Base-by-base conservation (phyloP, 179 eudicot species). In the Camellia oleifera region DNA sequence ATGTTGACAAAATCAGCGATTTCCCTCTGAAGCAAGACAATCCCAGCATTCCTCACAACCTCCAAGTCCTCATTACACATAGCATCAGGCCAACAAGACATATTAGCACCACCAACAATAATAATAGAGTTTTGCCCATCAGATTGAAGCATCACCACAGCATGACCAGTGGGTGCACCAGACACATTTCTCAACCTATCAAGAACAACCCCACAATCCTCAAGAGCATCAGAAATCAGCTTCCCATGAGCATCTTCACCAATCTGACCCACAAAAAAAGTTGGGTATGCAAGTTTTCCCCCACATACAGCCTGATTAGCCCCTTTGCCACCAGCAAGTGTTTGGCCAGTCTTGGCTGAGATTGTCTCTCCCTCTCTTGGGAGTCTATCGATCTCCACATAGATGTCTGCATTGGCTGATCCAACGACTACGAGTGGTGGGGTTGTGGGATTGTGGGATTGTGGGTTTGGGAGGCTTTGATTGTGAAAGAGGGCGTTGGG, bases 291-390 rank as follows among this genome's bases (percentile, higher is more conserved):
- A 26, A 95, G 87, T 75, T 87, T 91, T 14, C 90, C 89, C 12
- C 93, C 94, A 54, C 97, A 95, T 7, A 90, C 97, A 0, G 98
- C 98, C 71, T 95, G 98, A 67, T 95, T 95, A 9, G 98, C 98
- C 7, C 98, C 98, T 82, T 95, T 95, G 8, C 98, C 98, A 10
- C 98, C 98, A 3, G 98, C 94, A 2, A 95, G 86, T 42, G 97
- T 93, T 81, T 91, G 92, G 2, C 98, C 97, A 11, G 90, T 78
- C 72, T 83, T 85, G 65, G 98, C 98, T 0, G 98, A 94, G 32
- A 94, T 86, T 10, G 98, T 95, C 82, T 95, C 98, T 1, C 98
- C 98, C 83, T 90, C 86, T 65, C 78, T 80, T 0, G 98, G 98
- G 45, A 95, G 85, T 17, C 98, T 78, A 11, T 93, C 97, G 50